Evolutionary conservation across 805 yeast genomes (phyloP), one percentile per base, ranked within the genome.

Genomic region (Wickerhamiella azyma): DNA sequence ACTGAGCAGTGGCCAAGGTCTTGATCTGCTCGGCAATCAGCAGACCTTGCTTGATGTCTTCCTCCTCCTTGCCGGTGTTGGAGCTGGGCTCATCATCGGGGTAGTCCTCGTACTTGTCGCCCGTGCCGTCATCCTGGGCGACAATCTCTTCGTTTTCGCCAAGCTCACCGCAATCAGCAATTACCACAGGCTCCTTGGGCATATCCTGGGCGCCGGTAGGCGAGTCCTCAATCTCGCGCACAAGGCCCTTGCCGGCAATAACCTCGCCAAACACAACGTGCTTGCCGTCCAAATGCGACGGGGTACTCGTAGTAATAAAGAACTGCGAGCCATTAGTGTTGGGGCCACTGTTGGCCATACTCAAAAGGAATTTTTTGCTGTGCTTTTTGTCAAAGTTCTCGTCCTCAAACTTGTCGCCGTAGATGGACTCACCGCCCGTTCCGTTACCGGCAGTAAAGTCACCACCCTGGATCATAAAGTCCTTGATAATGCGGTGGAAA

Each of bases 341-440:
- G 49, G 94, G 86, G 14, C 97, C 97, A 4, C 96, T 84, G 60
- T 89, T 89, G 48, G 98, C 97, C 97, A 89, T 92, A 7, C 94
- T 84, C 55, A 89, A 72, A 54, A 92, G 70, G 63, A 81, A 88
- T 46, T 97, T 97, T 57, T 72, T 72, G 52, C 79, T 85, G 61
- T 89, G 97, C 51, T 71, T 74, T 53, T 75, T 61, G 41, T 70
- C 62, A 63, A 92, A 89, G 64, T 81, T 81, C 64, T 89, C 98
- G 61, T 89, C 98, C 59, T 84, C 94, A 55, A 82, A 82, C 60
- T 81, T 81, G 53, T 80, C 88, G 24, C 92, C 92, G 58, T 82
- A 82, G 51, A 82, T 82, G 32, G 85, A 77, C 60, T 78, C 85
- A 45, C 92, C 92, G 37, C 92, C 92, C 10, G 86, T 79, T 33